Conservation (phyloP, 2,329 filamentous ascomycete species). For the Magnaporthiopsis rhizophila region DNA sequence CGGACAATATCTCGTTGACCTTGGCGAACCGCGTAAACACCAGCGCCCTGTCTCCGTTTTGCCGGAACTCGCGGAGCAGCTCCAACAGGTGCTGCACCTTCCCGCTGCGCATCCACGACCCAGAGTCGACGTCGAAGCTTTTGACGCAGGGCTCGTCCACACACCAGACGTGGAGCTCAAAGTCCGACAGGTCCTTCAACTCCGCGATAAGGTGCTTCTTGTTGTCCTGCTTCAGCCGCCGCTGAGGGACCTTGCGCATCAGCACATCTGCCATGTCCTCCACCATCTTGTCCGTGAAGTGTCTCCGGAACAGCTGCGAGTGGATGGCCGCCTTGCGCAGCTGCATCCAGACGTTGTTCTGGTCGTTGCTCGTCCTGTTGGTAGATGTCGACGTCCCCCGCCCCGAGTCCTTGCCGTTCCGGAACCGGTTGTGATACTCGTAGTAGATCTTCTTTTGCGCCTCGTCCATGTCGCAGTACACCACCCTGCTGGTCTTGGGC, state of each 20-base stretch:
- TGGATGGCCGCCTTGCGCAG: slow-evolving; percentile 90
- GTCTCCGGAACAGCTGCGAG: slow-evolving; percentile 74
- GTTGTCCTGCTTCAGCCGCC: slow-evolving; percentile 43
- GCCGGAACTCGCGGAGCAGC: slow-evolving; percentile 63
- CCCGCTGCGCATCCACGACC: slow-evolving; percentile 56
- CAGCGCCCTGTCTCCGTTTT: slow-evolving; percentile 76
- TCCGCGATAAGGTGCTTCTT: slow-evolving; percentile 46
- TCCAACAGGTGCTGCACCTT: slow-evolving; percentile 78
- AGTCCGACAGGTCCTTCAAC: slow-evolving; percentile 52
- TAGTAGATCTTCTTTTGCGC: slow-evolving; percentile 69
- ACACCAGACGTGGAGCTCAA: slow-evolving; percentile 59
- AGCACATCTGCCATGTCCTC: slow-evolving; percentile 65
- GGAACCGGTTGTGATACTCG: slow-evolving; percentile 54
- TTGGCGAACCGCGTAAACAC: slow-evolving; percentile 93
- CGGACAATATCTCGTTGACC: slow-evolving; percentile 82
- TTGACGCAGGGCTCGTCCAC: slow-evolving; percentile 48
- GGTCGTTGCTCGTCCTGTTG: slow-evolving; percentile 38
- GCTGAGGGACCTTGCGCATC: slow-evolving; percentile 56
- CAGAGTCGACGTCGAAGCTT: slow-evolving; percentile 42
- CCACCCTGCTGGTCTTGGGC: slow-evolving; percentile 66
- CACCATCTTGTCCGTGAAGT: slow-evolving; percentile 69
- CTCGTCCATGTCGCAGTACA: slow-evolving; percentile 71
- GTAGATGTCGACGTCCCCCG: slow-evolving; percentile 27
- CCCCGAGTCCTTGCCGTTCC: slow-evolving; percentile 47
- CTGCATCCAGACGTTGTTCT: slow-evolving; percentile 76